Conservation (phyloP, 163 green algal genomes). For the Scenedesmus sp. region DNA sequence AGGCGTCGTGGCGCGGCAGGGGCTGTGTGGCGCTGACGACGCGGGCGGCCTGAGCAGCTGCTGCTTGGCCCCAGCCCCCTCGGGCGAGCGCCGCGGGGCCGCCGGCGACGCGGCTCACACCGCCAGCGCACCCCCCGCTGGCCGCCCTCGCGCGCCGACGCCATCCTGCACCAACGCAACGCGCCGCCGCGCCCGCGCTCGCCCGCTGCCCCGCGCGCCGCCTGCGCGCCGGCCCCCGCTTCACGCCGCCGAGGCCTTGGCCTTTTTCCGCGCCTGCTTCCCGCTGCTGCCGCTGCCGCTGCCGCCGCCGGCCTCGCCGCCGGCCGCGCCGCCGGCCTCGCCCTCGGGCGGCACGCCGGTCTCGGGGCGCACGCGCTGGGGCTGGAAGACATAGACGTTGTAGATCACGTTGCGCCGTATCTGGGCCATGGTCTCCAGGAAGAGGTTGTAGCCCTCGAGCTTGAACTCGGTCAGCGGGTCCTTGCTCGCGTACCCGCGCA, state of each 20-base stretch:
- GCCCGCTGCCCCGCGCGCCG: too few relatives aligned
- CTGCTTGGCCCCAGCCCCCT: too few relatives aligned
- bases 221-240: too few relatives aligned
- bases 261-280: constrained; percentile 10
- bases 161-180: too few relatives aligned
- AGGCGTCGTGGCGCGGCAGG: too few relatives aligned
- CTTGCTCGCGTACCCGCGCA: constrained; percentile 91
- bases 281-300: background rate
- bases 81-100: too few relatives aligned
- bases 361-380: constrained; percentile 44
- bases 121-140: too few relatives aligned
- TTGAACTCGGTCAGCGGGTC: constrained; percentile 99
- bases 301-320: background rate
- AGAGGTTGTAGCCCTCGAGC: constrained; percentile 98
- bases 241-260: constrained; percentile 35
- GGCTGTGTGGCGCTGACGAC: too few relatives aligned
- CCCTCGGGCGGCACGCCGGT: constrained; percentile 10
- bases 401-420: constrained; percentile 98
- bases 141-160: too few relatives aligned
- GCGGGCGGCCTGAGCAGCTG: too few relatives aligned
- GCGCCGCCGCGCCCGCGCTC: too few relatives aligned
- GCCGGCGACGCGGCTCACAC: too few relatives aligned
- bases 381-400: constrained; percentile 93
- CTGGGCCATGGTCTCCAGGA: constrained; percentile 94
- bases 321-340: constrained; percentile 6